Evolutionary conservation across 2,329 filamentous ascomycete genomes (phyloP).

Genomic region (Raffaelea deltoideospora): DNA sequence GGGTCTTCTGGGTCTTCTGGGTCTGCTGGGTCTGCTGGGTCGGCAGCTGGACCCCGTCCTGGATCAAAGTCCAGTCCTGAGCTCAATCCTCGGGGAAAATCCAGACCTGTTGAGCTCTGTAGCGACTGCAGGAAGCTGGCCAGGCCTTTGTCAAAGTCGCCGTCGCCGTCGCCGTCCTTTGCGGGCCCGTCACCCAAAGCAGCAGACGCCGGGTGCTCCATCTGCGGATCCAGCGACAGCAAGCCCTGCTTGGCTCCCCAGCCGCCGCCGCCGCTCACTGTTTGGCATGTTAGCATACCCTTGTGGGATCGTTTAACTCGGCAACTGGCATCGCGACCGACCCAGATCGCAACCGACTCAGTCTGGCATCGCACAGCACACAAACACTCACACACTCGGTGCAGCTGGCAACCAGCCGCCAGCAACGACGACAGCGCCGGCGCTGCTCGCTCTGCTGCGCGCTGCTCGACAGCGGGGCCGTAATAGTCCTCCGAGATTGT

Average conservation of each 20-base stretch:
- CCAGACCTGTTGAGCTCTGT: too few species aligned
- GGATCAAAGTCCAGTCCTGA: too few species aligned
- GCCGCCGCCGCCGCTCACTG: conserved; percentile 66
- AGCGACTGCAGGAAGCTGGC: conserved; percentile 37
- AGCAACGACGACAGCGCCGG: conserved; percentile 20
- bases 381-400: conserved; percentile 28
- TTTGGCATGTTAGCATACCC: not conserved
- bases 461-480: conserved; percentile 13
- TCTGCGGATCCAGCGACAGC: conserved; percentile 61
- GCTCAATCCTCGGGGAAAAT: too few species aligned
- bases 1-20: too few species aligned
- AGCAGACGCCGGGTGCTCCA: conserved; percentile 27
- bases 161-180: conserved; percentile 19
- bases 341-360: too few species aligned
- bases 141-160: conserved; percentile 35
- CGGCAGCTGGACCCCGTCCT: too few species aligned
- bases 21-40: too few species aligned
- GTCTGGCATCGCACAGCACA: too few species aligned
- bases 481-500: not conserved
- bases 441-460: conserved; percentile 12
- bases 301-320: not conserved
- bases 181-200: not conserved
- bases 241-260: conserved; percentile 73
- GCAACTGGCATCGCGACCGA: too few species aligned
- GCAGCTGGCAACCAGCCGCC: conserved; percentile 27